A percentile compares a stretch with the other conserved stretches of the same genome.
Evolutionary conservation across 2,329 filamentous ascomycete genomes (phyloP).

Genomic region (Alternaria viburni): DNA sequence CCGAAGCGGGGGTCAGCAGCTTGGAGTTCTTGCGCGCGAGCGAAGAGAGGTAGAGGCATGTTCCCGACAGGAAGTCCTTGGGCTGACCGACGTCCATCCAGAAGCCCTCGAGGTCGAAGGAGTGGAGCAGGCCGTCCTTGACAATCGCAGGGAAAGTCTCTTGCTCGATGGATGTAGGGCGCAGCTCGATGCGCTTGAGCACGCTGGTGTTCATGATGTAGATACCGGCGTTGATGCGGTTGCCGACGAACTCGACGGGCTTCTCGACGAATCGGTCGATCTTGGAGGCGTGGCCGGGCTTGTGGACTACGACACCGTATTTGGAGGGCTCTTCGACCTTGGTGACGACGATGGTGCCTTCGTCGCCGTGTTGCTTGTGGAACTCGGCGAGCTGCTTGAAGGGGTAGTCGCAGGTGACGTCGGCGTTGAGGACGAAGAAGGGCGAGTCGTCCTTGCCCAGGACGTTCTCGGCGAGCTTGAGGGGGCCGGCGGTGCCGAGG

Average conservation of each 20-base stretch:
- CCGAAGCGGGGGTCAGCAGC: constrained; percentile 73
- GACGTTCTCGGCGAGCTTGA: constrained; percentile 93
- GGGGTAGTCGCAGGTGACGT: constrained; percentile 97
- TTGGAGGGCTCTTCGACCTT: constrained; percentile 99
- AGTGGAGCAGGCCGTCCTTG: constrained; percentile 88
- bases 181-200: constrained; percentile 89
- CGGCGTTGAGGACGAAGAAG: constrained; percentile 98
- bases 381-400: constrained; percentile 89
- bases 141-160: constrained; percentile 97
- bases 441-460: constrained; percentile 91
- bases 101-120: constrained; percentile 95
- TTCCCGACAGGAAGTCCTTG: constrained; percentile 96
- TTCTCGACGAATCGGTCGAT: constrained; percentile 99
- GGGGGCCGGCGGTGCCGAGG: constrained; percentile 89
- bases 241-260: constrained; percentile 96
- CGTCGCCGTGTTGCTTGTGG: constrained; percentile 90
- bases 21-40: constrained; percentile 89
- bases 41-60: constrained; percentile 93
- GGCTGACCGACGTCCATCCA: constrained; percentile 99
- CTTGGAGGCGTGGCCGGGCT: constrained; percentile 84
- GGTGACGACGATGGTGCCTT: constrained; percentile 97
- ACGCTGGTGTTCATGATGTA: constrained; percentile 97
- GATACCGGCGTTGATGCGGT: constrained; percentile 98
- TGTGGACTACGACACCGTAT: constrained; percentile 98
- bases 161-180: constrained; percentile 97